Conservation (phyloP, 2,329 filamentous ascomycete genomes). For the Seiridium cupressi region DNA sequence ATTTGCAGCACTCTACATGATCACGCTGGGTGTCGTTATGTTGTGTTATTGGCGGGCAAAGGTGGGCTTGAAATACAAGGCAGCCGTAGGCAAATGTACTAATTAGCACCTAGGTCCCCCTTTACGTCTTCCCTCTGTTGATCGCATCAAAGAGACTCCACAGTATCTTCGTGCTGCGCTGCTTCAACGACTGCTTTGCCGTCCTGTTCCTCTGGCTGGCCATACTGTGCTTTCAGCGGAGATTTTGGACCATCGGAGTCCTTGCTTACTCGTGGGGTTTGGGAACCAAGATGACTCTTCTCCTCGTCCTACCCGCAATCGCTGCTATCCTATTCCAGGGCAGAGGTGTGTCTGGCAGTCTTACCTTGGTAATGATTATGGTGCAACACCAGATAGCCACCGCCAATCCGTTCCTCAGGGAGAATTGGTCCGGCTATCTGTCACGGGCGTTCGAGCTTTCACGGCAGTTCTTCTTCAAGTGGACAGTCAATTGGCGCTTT, state of each 20-base stretch:
- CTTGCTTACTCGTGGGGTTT: constrained; percentile 75
- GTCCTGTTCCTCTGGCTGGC: constrained; percentile 78
- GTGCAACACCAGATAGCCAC: constrained; percentile 72
- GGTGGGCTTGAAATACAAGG: constrained; percentile 38
- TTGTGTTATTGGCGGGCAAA: constrained; percentile 75
- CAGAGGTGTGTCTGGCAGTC: constrained; percentile 61
- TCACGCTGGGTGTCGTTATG: constrained; percentile 74
- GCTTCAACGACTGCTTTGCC: constrained; percentile 96
- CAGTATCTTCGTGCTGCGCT: constrained; percentile 86
- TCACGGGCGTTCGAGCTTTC: constrained; percentile 86
- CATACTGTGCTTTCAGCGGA: constrained; percentile 75
- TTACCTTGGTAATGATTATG: constrained; percentile 71
- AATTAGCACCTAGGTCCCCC: constrained; percentile 59
- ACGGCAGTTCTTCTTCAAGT: constrained; percentile 89
- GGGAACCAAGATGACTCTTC: constrained; percentile 91
- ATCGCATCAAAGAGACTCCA: constrained; percentile 89
- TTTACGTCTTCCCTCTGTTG: constrained; percentile 83
- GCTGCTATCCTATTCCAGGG: constrained; percentile 74
- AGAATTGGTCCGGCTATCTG: constrained; percentile 70
- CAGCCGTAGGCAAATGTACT: no score
- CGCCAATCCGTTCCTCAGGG: constrained; percentile 65
- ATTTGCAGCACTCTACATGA: constrained; percentile 78
- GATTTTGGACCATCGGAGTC: constrained; percentile 71
- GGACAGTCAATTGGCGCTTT: constrained; percentile 99
- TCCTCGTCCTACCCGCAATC: constrained; percentile 80